A percentile compares a stretch with the other conserved stretches of the same genome.
Conservation (phyloP, 768 basidiomycete species). For the Cystobasidium ongulense region DNA sequence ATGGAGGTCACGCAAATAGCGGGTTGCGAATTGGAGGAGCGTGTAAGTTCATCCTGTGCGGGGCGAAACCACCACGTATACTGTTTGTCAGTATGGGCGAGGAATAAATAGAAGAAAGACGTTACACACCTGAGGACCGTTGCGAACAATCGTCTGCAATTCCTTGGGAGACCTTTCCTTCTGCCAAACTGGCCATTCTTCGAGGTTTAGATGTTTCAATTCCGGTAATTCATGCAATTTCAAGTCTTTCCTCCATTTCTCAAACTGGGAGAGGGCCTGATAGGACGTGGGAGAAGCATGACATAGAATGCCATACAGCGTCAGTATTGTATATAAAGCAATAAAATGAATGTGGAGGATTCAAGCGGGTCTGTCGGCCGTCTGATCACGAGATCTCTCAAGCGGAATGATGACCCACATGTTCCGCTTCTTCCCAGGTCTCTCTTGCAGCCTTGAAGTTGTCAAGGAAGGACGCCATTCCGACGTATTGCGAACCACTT, state of each 20-base stretch:
- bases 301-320: not conserved
- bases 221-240: slow-evolving; percentile 29
- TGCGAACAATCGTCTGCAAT: slow-evolving; percentile 37
- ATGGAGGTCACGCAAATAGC: slow-evolving; percentile 42
- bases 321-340: not conserved
- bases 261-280: slow-evolving; percentile 39
- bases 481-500: slow-evolving; percentile 40
- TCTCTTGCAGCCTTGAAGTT: slow-evolving; percentile 30
- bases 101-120: not conserved
- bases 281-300: not conserved
- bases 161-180: slow-evolving; percentile 28
- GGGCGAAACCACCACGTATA: too few relatives aligned
- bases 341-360: too few relatives aligned
- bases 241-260: slow-evolving; percentile 38
- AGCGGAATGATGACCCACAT: slow-evolving; percentile 6
- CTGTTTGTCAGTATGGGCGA: too few relatives aligned
- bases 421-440: slow-evolving; percentile 41
- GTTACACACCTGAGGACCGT: slow-evolving; percentile 39
- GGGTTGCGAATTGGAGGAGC: slow-evolving; percentile 41
- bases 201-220: slow-evolving; percentile 37
- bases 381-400: too few relatives aligned
- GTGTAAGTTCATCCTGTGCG: slow-evolving; percentile 38
- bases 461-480: slow-evolving; percentile 34
- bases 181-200: slow-evolving; percentile 38
- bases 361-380: not conserved